Percentiles rank a stretch among this genome's conserved stretches.
These are phyloP conservation scores for Lepidium sativum DNA, from an alignment of 345 rosid species.

Conservation along the genomic window DNA sequence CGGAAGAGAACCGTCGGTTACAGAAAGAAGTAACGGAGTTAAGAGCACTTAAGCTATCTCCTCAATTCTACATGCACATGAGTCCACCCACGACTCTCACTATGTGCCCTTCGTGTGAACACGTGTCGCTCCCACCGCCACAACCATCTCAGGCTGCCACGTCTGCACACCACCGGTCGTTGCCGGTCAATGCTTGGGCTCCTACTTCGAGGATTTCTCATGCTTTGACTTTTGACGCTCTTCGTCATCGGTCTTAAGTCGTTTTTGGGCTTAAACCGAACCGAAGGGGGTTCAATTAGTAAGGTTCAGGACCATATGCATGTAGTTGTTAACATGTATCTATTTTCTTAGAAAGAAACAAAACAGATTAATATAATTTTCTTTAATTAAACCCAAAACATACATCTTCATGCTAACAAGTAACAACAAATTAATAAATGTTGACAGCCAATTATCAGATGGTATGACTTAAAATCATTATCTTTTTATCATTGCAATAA, in stretches of 20 bases:
- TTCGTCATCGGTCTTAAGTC: slow-evolving; percentile 46
- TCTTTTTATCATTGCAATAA: background rate
- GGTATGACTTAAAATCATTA: background rate
- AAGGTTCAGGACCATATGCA: slow-evolving; percentile 15
- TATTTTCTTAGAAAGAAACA: background rate
- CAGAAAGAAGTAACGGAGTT: slow-evolving; percentile 93
- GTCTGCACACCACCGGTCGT: slow-evolving; percentile 25
- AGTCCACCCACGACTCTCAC: slow-evolving; percentile 96
- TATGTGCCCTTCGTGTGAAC: slow-evolving; percentile 98
- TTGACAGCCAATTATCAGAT: background rate
- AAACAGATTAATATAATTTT: slow-evolving; percentile 7
- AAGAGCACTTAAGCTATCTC: slow-evolving; percentile 90
- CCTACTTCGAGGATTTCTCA: slow-evolving; percentile 26
- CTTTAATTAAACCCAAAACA: background rate
- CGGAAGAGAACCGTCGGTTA: slow-evolving; percentile 92
- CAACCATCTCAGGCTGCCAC: slow-evolving; percentile 36
- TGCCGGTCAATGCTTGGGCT: slow-evolving; percentile 52
- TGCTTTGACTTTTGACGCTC: slow-evolving; percentile 38
- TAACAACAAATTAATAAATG: slow-evolving; percentile 2
- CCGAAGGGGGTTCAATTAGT: slow-evolving; percentile 10
- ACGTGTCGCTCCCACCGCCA: slow-evolving; percentile 61
- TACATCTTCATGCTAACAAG: slow-evolving; percentile 9
- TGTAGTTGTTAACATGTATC: slow-evolving; percentile 19
- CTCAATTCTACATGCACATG: slow-evolving; percentile 98
- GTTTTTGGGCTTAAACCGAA: background rate